A percentile compares a stretch with the other conserved stretches of the same genome.
Conservation (phyloP, 2,329 filamentous ascomycete species). For the Penicillium freii region DNA sequence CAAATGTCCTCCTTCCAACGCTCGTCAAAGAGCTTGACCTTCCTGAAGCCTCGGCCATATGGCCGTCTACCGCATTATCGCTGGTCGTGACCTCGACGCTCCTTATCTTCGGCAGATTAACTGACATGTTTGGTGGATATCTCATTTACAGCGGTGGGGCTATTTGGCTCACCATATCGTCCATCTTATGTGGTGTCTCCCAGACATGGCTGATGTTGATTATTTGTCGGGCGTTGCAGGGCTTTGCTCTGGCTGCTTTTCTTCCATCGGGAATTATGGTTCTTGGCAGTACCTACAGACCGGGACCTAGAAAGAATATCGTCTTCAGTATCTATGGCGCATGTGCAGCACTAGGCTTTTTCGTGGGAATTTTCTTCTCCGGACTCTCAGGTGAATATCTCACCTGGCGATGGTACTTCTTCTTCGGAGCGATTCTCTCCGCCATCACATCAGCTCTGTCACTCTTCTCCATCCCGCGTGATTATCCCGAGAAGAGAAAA, state of each 20-base stretch:
- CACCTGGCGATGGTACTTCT: slow-evolving; percentile 68
- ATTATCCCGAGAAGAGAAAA: slow-evolving; percentile 37
- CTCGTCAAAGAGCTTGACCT: slow-evolving; percentile 63
- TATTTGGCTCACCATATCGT: slow-evolving; percentile 66
- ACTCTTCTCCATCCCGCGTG: slow-evolving; percentile 48
- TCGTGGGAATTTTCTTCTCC: slow-evolving; percentile 63
- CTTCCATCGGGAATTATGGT: slow-evolving; percentile 67
- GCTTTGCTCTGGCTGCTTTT: slow-evolving; percentile 70
- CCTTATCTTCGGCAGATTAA: slow-evolving; percentile 55
- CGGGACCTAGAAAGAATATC: slow-evolving; percentile 67
- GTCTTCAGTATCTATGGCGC: slow-evolving; percentile 61
- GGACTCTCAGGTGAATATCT: slow-evolving; percentile 57
- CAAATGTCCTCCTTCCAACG: slow-evolving; percentile 66
- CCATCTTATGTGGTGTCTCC: slow-evolving; percentile 68
- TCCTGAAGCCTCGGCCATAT: slow-evolving; percentile 60
- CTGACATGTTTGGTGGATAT: slow-evolving; percentile 63
- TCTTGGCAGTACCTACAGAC: slow-evolving; percentile 63
- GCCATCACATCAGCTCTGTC: slow-evolving; percentile 48
- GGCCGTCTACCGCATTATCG: slow-evolving; percentile 54
- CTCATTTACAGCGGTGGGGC: slow-evolving; percentile 63
- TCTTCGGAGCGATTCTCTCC: slow-evolving; percentile 58
- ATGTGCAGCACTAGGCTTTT: slow-evolving; percentile 51
- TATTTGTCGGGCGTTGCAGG: slow-evolving; percentile 70
- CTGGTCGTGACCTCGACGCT: slow-evolving; percentile 50
- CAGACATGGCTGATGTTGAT: slow-evolving; percentile 68